phyloP scores from a whole-genome alignment of 2,329 filamentous ascomycete species.

The Penicillium sp. region DNA sequence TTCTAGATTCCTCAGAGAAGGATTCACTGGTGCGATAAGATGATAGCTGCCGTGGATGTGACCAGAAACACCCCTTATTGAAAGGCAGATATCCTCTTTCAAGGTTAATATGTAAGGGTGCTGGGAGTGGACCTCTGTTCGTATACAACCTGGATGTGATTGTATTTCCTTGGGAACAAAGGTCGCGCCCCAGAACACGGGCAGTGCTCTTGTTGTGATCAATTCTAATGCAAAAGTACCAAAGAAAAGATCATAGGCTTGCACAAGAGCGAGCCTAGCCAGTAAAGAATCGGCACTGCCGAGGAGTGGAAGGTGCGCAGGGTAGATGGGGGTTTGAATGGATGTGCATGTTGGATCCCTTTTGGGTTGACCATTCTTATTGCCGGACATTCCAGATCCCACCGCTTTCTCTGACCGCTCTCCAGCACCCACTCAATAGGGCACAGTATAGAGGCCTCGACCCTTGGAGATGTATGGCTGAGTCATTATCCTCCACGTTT shows the following conservation, averaged over 20 bases:
- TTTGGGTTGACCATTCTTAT: constrained; percentile 23
- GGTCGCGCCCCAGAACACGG: not conserved
- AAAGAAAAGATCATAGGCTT: not conserved
- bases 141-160: constrained; percentile 2
- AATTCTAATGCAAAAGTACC: not conserved
- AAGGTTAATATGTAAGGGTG: not conserved
- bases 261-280: not conserved
- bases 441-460: not conserved
- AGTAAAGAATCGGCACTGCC: not conserved
- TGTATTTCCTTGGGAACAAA: not conserved
- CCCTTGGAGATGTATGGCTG: not conserved
- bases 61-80: not conserved
- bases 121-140: not conserved
- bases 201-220: not conserved
- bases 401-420: constrained; percentile 19
- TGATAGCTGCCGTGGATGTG: not conserved
- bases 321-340: constrained; percentile 17
- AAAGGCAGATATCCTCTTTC: not conserved
- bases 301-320: constrained; percentile 1
- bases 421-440: not conserved
- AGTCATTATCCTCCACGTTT: constrained; percentile 1
- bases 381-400: constrained; percentile 17
- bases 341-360: constrained; percentile 29
- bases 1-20: not conserved
- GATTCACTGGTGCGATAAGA: not conserved